Conservation (phyloP, 768 basidiomycete species). For the Hygrocybe coccinea region DNA sequence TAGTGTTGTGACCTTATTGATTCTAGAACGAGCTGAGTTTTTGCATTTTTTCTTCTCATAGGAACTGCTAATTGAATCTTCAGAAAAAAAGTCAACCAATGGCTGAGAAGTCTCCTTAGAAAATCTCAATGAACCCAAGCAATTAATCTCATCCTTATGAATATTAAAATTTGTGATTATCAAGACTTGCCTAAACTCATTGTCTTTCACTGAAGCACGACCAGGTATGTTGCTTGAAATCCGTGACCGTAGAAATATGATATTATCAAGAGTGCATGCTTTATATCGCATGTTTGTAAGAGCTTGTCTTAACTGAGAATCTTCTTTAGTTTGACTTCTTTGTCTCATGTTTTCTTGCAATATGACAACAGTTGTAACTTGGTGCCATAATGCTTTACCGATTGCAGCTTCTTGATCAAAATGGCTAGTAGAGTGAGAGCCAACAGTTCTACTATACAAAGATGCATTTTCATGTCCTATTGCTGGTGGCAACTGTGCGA, state of each 20-base stretch:
- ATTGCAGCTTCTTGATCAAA: slow-evolving; percentile 16
- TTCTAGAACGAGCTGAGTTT: not conserved
- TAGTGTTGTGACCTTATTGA: not conserved
- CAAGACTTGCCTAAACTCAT: slow-evolving; percentile 29
- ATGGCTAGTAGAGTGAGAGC: not conserved
- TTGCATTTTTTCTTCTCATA: not conserved
- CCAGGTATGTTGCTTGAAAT: slow-evolving; percentile 15
- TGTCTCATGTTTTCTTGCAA: slow-evolving; percentile 32
- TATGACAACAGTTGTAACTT: slow-evolving; percentile 30
- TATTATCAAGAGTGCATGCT: slow-evolving; percentile 35
- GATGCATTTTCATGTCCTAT: slow-evolving; percentile 9
- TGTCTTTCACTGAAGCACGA: slow-evolving; percentile 8
- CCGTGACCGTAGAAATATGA: slow-evolving; percentile 29
- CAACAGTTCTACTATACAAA: slow-evolving; percentile 13
- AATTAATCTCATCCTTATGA: slow-evolving; percentile 37
- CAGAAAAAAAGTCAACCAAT: slow-evolving; percentile 23
- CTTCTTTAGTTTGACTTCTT: slow-evolving; percentile 9
- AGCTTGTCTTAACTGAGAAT: slow-evolving; percentile 15
- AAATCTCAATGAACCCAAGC: slow-evolving; percentile 28
- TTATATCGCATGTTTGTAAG: slow-evolving; percentile 27
- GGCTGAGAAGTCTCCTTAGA: slow-evolving; percentile 27
- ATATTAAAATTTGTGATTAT: slow-evolving; percentile 37
- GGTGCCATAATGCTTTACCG: slow-evolving; percentile 30
- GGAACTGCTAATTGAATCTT: slow-evolving; percentile 11
- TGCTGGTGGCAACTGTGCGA: slow-evolving; percentile 29